Conservation (phyloP, 305 asterid species). For the Fraxinus latifolia region DNA sequence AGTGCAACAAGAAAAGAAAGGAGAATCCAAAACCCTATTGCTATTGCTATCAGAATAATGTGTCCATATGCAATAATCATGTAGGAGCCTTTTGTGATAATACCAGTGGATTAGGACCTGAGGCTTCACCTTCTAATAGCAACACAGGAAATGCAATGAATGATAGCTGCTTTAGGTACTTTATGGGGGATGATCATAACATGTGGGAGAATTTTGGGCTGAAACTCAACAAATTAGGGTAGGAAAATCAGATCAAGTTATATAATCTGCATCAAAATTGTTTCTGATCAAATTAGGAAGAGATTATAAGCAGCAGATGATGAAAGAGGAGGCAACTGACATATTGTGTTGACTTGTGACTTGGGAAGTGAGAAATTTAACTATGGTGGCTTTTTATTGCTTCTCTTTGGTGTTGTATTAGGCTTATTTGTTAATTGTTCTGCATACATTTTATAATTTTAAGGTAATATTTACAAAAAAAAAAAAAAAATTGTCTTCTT, state of each 20-base stretch:
- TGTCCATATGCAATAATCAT: slow-evolving; percentile 7
- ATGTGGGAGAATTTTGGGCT: slow-evolving; percentile 38
- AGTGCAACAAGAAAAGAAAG: slow-evolving; percentile 47
- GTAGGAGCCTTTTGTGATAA: slow-evolving; percentile 24
- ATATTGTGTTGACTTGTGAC: background rate
- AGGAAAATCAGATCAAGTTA: background rate
- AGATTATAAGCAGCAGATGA: background rate
- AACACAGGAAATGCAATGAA: slow-evolving; percentile 16
- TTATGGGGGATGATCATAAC: slow-evolving; percentile 32
- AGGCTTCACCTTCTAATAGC: slow-evolving; percentile 15
- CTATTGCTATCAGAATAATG: slow-evolving; percentile 7
- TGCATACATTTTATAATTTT: background rate
- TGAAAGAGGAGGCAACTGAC: background rate
- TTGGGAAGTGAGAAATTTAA: background rate
- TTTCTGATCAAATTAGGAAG: background rate
- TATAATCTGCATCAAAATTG: background rate
- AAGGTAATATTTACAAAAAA: background rate
- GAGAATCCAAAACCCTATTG: slow-evolving; percentile 31
- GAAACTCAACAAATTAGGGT: slow-evolving; percentile 29
- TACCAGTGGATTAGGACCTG: background rate
- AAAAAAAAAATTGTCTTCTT: background rate
- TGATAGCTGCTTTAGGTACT: slow-evolving; percentile 30
- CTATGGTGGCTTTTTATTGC: background rate
- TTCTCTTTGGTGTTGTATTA: background rate
- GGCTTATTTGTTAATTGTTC: background rate